These are phyloP conservation scores for Ogataea ganodermae DNA, from an alignment of 805 yeast genomes.

Conservation along the genomic window DNA sequence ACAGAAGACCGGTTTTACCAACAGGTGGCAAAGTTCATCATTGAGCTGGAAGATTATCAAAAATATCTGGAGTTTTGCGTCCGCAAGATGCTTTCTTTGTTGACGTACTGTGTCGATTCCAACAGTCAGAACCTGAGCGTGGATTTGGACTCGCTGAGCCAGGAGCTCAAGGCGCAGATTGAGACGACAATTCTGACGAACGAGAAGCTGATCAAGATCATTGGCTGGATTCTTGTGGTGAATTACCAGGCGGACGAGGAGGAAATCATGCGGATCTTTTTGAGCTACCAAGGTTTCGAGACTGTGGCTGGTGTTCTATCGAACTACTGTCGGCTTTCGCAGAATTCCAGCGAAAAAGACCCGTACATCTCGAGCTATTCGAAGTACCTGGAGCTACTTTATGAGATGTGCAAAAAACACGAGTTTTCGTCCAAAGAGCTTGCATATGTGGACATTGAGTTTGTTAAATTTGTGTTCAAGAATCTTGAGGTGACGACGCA, in stretches of 20 bases:
- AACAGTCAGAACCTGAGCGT: conserved; percentile 27
- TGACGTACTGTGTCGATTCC: conserved; percentile 35
- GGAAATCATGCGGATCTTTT: conserved; percentile 44
- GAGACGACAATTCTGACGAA: conserved; percentile 26
- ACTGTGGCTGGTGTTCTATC: conserved; percentile 37
- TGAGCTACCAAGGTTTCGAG: conserved; percentile 54
- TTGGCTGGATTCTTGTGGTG: conserved; percentile 36
- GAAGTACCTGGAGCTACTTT: conserved; percentile 50
- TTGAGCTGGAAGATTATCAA: conserved; percentile 35
- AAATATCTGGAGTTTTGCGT: conserved; percentile 46
- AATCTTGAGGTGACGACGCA: conserved; percentile 43
- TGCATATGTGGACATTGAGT: conserved; percentile 41
- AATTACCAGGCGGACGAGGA: conserved; percentile 24
- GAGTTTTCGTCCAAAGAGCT: conserved; percentile 47
- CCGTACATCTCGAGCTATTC: conserved; percentile 27
- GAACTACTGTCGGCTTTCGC: conserved; percentile 36
- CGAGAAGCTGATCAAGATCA: conserved; percentile 33
- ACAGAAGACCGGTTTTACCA: conserved; percentile 31
- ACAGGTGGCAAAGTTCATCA: conserved; percentile 29
- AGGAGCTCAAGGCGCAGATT: conserved; percentile 23
- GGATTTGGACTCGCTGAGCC: conserved; percentile 19
- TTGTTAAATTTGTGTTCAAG: conserved; percentile 49
- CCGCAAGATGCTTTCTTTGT: conserved; percentile 48
- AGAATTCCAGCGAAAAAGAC: conserved; percentile 37
- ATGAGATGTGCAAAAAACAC: conserved; percentile 54